Percentiles rank a stretch among this genome's conserved stretches.
Conservation (phyloP, 257 asterid species). For the Cinchona pubescens region DNA sequence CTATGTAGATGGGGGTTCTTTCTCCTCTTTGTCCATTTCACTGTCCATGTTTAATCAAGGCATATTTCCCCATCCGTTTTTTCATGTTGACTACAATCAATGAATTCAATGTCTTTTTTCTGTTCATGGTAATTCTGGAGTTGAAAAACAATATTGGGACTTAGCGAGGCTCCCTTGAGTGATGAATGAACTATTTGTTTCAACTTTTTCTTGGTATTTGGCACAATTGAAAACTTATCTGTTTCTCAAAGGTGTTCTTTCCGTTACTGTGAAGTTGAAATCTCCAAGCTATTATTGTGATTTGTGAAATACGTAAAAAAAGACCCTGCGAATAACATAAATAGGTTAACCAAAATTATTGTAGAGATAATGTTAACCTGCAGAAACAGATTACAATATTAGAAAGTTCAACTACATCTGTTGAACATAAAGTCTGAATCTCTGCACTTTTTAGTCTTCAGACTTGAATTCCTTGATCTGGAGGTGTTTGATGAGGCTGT, state of each 20-base stretch:
- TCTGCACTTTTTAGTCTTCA: background rate
- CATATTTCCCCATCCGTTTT: background rate
- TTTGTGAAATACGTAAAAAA: background rate
- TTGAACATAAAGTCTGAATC: background rate
- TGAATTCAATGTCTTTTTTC: background rate
- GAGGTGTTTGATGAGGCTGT: slow-evolving; percentile 37
- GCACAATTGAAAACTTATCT: background rate
- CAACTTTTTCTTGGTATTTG: no score
- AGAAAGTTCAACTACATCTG: background rate
- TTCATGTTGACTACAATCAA: background rate
- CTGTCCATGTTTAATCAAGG: background rate
- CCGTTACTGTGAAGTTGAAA: background rate
- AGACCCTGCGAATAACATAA: no score
- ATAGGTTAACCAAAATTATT: background rate
- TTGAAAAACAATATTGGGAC: background rate
- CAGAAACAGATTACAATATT: background rate
- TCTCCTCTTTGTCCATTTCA: background rate
- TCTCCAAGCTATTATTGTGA: background rate
- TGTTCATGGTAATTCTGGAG: background rate
- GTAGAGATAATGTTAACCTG: background rate
- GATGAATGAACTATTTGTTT: background rate
- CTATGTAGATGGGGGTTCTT: background rate
- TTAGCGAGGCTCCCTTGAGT: background rate
- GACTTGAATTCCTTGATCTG: slow-evolving; percentile 24
- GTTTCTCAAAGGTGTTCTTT: no score